Base-by-base conservation (phyloP, 2,329 filamentous ascomycete species). In the Exophiala sp. region DNA sequence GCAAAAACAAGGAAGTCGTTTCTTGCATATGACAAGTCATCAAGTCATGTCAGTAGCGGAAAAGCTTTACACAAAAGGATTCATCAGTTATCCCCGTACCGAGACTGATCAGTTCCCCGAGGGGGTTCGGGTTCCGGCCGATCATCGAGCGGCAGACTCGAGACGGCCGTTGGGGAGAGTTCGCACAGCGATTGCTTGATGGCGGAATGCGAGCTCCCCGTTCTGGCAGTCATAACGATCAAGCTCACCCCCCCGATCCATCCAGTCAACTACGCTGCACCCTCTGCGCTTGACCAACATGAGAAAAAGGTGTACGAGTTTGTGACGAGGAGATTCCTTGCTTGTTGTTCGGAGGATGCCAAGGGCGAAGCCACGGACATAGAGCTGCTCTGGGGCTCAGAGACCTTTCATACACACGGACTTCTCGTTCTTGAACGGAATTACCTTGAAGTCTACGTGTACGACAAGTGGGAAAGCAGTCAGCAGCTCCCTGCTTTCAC, bases 191-290 rank as follows among this genome's bases (percentile, higher is more conserved):
- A 67, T 73, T 68, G 30, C 63, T 59, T 13, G 18, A 46, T n/a
- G 88, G 88, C 2, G 83, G 75, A 7, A 97, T 95, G 65, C 80
- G 81, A 40, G 83, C 86, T 58, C 93, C 93, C 14, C 82, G 91
- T 35, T 79, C 84, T 58, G 93, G 93, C 2, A 79, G 82, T 46
- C 82, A 97, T 65, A 95, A 98, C 66, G 93, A 98, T 68, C 93
- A 95, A 68, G 93, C 93, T 0, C 93, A 98, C 69, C 93, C 93
- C n/a, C 21, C 93, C 93, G 0, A 98, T 98, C 52, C 93, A 98
- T 62, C 93, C 93, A 0, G 85, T 98, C 52, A 86, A 86, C n/a
- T 94, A 87, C 64, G 88, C 85, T 4, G 78, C 79, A 1, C 78
- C 83, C 0, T 66, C 58, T 8, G 73, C 73, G 0, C 79, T 88